Evolutionary conservation across 148 eudicot genomes (phyloP).

Genomic region (Dysphania ambrosioides): DNA sequence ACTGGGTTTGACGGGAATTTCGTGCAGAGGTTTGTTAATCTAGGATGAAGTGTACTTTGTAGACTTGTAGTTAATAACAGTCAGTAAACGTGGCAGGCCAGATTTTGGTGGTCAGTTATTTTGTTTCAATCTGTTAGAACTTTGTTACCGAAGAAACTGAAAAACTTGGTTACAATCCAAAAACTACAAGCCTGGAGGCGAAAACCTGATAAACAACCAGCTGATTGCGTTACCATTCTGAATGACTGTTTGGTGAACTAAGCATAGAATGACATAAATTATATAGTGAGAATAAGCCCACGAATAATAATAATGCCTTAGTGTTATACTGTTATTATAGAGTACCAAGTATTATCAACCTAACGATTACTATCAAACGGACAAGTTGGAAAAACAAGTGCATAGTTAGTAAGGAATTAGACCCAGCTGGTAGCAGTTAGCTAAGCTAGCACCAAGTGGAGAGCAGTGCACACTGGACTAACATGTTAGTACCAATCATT

Average conservation of each 20-base stretch:
- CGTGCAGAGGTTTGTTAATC: background rate
- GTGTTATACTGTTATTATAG: too few species aligned
- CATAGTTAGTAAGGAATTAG: too few species aligned
- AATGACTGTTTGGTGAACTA: too few species aligned
- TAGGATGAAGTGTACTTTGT: too few species aligned
- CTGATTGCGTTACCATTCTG: background rate
- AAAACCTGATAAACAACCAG: background rate
- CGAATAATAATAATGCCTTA: too few species aligned
- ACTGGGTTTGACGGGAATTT: background rate
- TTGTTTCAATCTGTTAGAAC: background rate
- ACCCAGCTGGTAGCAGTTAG: background rate
- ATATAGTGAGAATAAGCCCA: too few species aligned
- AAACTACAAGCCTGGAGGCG: background rate
- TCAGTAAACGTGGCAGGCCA: background rate
- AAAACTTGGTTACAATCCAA: background rate
- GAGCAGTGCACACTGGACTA: too few species aligned
- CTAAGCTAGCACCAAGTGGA: background rate
- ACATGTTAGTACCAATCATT: slow-evolving; percentile 14
- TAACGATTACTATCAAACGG: too few species aligned
- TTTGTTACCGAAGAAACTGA: too few species aligned
- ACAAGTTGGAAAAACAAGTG: too few species aligned
- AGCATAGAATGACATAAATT: too few species aligned
- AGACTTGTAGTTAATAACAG: background rate
- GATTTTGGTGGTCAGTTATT: background rate
- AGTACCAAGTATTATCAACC: too few species aligned